These are phyloP conservation scores for Xylaria curta DNA, from an alignment of 495 filamentous ascomycete genomes.

Conservation along the genomic window DNA sequence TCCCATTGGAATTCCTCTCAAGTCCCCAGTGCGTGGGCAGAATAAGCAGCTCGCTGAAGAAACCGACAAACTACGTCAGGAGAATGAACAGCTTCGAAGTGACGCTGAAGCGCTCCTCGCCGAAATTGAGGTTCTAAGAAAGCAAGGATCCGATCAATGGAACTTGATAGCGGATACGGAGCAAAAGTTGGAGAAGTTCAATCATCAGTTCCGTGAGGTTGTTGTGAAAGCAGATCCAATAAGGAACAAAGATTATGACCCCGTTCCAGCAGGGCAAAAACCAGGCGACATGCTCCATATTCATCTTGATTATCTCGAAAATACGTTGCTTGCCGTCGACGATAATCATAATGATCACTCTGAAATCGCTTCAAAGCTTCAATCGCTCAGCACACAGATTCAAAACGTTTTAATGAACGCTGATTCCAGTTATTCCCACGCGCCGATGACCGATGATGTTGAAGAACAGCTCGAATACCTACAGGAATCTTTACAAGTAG, in stretches of 20 bases:
- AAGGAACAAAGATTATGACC: constrained; percentile 43
- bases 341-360: constrained; percentile 37
- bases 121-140: constrained; percentile 41
- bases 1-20: constrained; percentile 52
- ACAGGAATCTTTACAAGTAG: constrained; percentile 38
- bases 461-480: constrained; percentile 52
- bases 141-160: constrained; percentile 41
- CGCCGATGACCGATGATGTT: constrained; percentile 36
- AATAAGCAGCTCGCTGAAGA: constrained; percentile 49
- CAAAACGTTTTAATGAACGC: constrained; percentile 39
- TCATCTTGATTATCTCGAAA: constrained; percentile 52
- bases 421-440: constrained; percentile 35
- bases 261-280: constrained; percentile 45
- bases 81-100: constrained; percentile 45
- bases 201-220: constrained; percentile 69
- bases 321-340: constrained; percentile 38
- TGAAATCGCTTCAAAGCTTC: constrained; percentile 40
- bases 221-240: constrained; percentile 66
- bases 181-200: constrained; percentile 73
- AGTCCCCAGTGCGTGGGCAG: constrained; percentile 54
- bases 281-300: constrained; percentile 50
- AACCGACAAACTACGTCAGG: constrained; percentile 48
- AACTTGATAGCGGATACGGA: constrained; percentile 65
- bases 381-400: constrained; percentile 42
- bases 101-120: constrained; percentile 45